Evolutionary conservation across 176 grass and related monocot species (phyloP), one percentile per base, ranked within the genome.

Genomic region (Chloris gayana): DNA sequence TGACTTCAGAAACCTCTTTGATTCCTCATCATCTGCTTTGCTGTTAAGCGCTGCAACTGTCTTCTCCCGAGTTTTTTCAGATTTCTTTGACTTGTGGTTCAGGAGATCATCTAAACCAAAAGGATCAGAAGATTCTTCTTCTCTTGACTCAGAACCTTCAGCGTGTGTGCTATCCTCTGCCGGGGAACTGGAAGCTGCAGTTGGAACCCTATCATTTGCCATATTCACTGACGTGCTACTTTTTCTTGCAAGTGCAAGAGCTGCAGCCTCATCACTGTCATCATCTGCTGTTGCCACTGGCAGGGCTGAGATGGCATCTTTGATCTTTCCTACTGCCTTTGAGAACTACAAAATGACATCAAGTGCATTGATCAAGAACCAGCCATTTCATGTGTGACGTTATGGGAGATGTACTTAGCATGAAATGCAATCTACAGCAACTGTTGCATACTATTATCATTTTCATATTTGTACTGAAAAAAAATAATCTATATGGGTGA

Each of bases 301-400:
- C 30, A 99, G 88, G 6, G 70, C 86, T 70, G 84, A 93, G 68
- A 91, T 93, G 61, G 81, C 78, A 72, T 95, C 88, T 91, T 95
- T 95, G 42, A 99, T 89, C 84, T 93, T 99, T 69, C 90, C 85
- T 46, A 91, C 92, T 77, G 86, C 85, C 79, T 98, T 98, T 47
- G 86, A 93, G 67, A 89, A 95, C 96, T 99, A 64, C 46, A 84
- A 70, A 84, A 75, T 59, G 44, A 56, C 47, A 77, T 0, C 14
- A 10, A 83, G 17, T 19, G 37, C 0, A 45, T 46, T 53, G 66
- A 24, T 22, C 1, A 51, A 74, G 46, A 59, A 83, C 34, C 60
- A 47, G n/a, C 7, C 53, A 62, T 34, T 10, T 65, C 46, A n/a
- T 47, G 13, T 0, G 12, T 80, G 5, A 6, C 56, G 18, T 14